Percentiles rank a stretch among this genome's conserved stretches.
phyloP scores from a whole-genome alignment of 768 basidiomycete species.

The Collybiopsis luxurians region DNA sequence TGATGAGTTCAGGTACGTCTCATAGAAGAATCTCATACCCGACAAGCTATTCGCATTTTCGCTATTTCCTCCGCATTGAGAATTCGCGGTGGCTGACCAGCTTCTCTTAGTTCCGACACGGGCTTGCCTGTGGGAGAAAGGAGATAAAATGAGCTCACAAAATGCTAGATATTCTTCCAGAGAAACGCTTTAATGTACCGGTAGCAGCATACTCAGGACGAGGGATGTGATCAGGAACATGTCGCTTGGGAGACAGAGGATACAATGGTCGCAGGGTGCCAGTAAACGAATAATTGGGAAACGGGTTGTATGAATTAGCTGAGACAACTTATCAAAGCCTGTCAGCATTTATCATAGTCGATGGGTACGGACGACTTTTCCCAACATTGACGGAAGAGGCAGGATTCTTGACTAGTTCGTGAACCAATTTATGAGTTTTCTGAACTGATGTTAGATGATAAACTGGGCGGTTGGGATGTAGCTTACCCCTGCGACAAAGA shows the following conservation, averaged over 20 bases:
- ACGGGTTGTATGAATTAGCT: constrained; percentile 83
- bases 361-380: neutral
- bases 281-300: constrained; percentile 73
- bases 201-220: constrained; percentile 86
- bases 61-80: constrained; percentile 75
- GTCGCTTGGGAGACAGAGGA: constrained; percentile 77
- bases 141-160: constrained; percentile 19
- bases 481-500: constrained; percentile 23
- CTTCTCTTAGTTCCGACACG: constrained; percentile 50
- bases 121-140: constrained; percentile 47
- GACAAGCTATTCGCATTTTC: constrained; percentile 85
- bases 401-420: constrained; percentile 50
- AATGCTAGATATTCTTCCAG: constrained; percentile 28
- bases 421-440: constrained; percentile 83
- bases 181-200: constrained; percentile 42
- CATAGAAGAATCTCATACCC: constrained; percentile 47
- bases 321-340: neutral
- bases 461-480: neutral
- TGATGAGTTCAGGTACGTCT: neutral
- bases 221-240: constrained; percentile 79
- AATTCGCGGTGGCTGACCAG: constrained; percentile 63
- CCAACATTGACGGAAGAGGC: constrained; percentile 4
- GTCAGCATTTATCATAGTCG: neutral
- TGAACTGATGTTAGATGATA: constrained; percentile 22
- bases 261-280: constrained; percentile 81